Evolutionary conservation across 805 yeast species (phyloP).

Genomic region (Brettanomyces naardenensis): DNA sequence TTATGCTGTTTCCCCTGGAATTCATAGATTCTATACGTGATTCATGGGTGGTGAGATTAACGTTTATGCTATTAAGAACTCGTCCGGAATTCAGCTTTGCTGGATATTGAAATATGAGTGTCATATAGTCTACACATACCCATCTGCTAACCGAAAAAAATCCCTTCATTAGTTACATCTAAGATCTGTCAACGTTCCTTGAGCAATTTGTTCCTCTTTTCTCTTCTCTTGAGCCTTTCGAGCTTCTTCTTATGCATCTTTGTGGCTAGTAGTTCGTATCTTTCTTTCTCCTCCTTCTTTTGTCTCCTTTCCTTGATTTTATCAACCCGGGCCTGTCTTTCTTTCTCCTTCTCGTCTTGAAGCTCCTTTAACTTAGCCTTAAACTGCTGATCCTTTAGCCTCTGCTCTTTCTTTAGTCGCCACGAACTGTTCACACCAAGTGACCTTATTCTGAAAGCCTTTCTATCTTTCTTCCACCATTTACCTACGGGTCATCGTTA

Average conservation of each 20-base stretch:
- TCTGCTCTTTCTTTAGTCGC: slow-evolving; percentile 59
- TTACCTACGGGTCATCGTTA: slow-evolving; percentile 64
- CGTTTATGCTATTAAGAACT: slow-evolving; percentile 26
- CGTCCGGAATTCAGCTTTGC: slow-evolving; percentile 24
- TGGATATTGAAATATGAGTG: slow-evolving; percentile 28
- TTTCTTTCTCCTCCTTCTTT: slow-evolving; percentile 79
- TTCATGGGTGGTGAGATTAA: slow-evolving; percentile 26
- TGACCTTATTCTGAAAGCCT: slow-evolving; percentile 57
- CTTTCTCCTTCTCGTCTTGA: slow-evolving; percentile 69
- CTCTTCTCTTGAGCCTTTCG: slow-evolving; percentile 82
- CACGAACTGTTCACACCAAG: slow-evolving; percentile 56
- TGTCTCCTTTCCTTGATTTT: slow-evolving; percentile 67
- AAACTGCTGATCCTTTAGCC: slow-evolving; percentile 55
- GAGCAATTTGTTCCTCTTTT: slow-evolving; percentile 89
- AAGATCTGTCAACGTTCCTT: slow-evolving; percentile 60
- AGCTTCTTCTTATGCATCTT: slow-evolving; percentile 90
- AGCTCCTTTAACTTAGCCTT: slow-evolving; percentile 64
- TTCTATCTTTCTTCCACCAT: slow-evolving; percentile 62
- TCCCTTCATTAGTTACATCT: too few relatives aligned
- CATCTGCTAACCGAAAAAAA: too few relatives aligned
- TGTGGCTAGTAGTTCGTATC: slow-evolving; percentile 73
- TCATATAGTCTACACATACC: slow-evolving; percentile 27
- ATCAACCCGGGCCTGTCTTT: slow-evolving; percentile 43
- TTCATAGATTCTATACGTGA: slow-evolving; percentile 25
- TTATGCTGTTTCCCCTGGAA: slow-evolving; percentile 1